Base-by-base conservation (phyloP, 2,329 filamentous ascomycete species). In the Aureobasidium melanogenum region DNA sequence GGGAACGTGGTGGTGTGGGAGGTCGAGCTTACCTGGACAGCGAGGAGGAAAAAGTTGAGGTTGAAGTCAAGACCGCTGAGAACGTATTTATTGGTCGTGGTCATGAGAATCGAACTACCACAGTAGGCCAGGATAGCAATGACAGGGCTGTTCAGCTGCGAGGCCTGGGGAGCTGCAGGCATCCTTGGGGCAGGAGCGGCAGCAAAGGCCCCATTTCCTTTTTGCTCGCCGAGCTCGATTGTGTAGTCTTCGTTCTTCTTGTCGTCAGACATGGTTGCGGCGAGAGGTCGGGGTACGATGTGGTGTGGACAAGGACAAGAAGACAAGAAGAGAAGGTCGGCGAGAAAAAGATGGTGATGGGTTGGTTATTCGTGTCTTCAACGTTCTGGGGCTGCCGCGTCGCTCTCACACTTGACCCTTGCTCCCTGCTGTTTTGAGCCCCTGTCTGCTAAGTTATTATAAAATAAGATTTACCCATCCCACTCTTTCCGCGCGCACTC, bases 51-150 rank as follows among this genome's bases (percentile, higher is more conserved):
- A 77, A 97, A 96, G 77, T 96, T 96, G 70, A 99, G 78, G 77
- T 99, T 99, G 84, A 95, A 99, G 67, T 88, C 84, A 56, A 83
- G 82, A 63, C 94, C 94, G 8, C 91, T 97, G 50, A 99, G 85
- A 65, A 97, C 92, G 75, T 95, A 99, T 82, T 99, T 99, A 80
- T 99, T 99, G 75, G 95, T 94, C n/a, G 97, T 89, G 8, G 94
- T 99, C 94, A 99, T 99, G 75, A 93, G 84, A 72, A 99, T 99
- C n/a, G 92, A 97, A 58, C 93, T 90, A 70, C 88, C 80, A 76
- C 94, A 99, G 80, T 99, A 99, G 52, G 89, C 85, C 66, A 96
- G 72, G 69, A 99, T 89, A 24, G 93, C 91, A 51, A 94, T 73
- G 22, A 50, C 56, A n/a, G 56, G 89, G 75, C 85, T 94, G 76